Evolutionary conservation across 495 filamentous ascomycete species (phyloP).

Genomic region (Aspergillus mulundensis): DNA sequence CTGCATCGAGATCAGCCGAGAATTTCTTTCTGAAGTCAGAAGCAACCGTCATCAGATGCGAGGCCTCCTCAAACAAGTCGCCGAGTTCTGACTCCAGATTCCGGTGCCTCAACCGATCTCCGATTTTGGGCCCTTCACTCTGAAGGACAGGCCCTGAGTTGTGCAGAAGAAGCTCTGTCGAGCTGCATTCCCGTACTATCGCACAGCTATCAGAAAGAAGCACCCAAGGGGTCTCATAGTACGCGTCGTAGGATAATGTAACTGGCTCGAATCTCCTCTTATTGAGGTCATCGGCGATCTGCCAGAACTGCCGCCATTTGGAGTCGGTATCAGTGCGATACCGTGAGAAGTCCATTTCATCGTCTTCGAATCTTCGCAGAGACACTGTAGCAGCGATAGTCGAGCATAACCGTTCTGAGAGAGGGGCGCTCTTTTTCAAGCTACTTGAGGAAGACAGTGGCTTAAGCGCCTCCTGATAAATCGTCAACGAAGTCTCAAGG

Average conservation of each 20-base stretch:
- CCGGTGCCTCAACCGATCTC: conserved; percentile 42
- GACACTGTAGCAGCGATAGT: conserved; percentile 62
- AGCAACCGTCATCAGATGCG: conserved; percentile 55
- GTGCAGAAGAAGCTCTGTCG: conserved; percentile 61
- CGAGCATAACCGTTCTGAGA: conserved; percentile 65
- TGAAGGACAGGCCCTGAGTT: conserved; percentile 35
- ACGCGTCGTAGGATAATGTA: conserved; percentile 67
- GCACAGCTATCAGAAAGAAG: conserved; percentile 75
- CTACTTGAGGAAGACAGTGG: conserved; percentile 32
- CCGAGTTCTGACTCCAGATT: conserved; percentile 39
- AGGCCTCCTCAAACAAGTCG: conserved; percentile 33
- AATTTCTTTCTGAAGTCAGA: conserved; percentile 55
- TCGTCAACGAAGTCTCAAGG: conserved; percentile 73
- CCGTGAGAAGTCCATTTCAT: conserved; percentile 66
- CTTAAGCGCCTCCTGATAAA: conserved; percentile 62
- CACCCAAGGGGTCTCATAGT: conserved; percentile 72
- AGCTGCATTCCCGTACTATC: conserved; percentile 72
- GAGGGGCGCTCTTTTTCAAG: conserved; percentile 44
- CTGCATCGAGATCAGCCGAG: conserved; percentile 56
- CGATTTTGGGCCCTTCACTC: conserved; percentile 32
- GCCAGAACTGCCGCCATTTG: conserved; percentile 88
- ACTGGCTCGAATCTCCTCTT: conserved; percentile 75
- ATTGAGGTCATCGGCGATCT: conserved; percentile 79
- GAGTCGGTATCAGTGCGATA: conserved; percentile 66
- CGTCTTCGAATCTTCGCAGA: conserved; percentile 54